Percentiles rank a stretch among this genome's conserved stretches.
Conservation (phyloP, 768 basidiomycete genomes). For the Mycena rebaudengoi region DNA sequence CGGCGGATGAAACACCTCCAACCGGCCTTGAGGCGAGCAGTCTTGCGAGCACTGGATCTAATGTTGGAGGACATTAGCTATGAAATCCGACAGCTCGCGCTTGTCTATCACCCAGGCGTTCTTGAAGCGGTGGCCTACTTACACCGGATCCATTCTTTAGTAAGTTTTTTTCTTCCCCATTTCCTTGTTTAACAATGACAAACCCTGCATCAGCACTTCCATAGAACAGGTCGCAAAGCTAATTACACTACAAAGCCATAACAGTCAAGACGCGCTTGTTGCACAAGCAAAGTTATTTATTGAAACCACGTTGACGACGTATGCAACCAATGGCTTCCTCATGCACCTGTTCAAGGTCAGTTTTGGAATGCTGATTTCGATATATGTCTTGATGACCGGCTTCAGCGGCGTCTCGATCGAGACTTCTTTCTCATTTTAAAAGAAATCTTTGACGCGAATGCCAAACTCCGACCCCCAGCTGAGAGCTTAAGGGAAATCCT, state of each 20-base stretch:
- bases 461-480: constrained; percentile 38
- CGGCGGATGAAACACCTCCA: constrained; percentile 62
- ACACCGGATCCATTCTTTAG: constrained; percentile 64
- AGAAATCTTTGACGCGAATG: constrained; percentile 51
- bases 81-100: constrained; percentile 72
- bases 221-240: constrained; percentile 61
- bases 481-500: constrained; percentile 55
- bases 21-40: constrained; percentile 58
- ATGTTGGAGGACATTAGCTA: constrained; percentile 65
- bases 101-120: constrained; percentile 69
- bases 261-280: constrained; percentile 66
- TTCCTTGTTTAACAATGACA: constrained; percentile 30
- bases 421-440: constrained; percentile 65
- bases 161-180: constrained; percentile 33
- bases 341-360: constrained; percentile 65
- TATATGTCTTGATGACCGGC: not conserved
- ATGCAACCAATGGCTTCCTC: constrained; percentile 65
- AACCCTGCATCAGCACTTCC: constrained; percentile 44
- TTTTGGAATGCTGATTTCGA: not conserved
- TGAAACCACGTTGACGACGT: constrained; percentile 59
- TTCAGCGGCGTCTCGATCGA: constrained; percentile 53
- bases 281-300: constrained; percentile 66
- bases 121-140: constrained; percentile 64
- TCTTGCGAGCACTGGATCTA: constrained; percentile 59
- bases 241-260: constrained; percentile 54